Conservation (phyloP, 495 filamentous ascomycete species). For the Pyronema domesticum region DNA sequence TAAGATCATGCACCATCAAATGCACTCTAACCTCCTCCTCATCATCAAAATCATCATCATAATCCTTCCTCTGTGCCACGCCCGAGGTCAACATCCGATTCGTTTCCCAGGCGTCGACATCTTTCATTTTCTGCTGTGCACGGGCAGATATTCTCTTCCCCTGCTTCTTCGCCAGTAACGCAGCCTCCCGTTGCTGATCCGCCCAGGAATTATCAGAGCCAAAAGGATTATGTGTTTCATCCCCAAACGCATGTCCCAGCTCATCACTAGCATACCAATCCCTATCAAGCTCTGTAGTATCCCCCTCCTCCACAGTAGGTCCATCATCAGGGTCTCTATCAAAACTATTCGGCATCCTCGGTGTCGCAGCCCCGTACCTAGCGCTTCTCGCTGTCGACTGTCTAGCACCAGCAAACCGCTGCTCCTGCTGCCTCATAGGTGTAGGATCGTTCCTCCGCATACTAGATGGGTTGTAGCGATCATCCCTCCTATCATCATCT, state of each 20-base stretch:
- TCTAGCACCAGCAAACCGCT: slow-evolving; percentile 18
- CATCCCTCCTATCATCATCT: slow-evolving; percentile 8
- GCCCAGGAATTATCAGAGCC: slow-evolving; percentile 48
- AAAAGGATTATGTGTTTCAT: slow-evolving; percentile 55
- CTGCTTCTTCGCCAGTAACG: slow-evolving; percentile 54
- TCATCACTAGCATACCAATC: slow-evolving; percentile 79
- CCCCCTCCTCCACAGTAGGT: slow-evolving; percentile 18
- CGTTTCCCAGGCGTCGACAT: slow-evolving; percentile 93
- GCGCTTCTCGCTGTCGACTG: slow-evolving; percentile 21
- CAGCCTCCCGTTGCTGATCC: slow-evolving; percentile 54
- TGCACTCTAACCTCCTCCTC: slow-evolving; percentile 82
- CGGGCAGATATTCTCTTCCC: slow-evolving; percentile 51
- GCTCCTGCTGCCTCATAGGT: slow-evolving; percentile 11
- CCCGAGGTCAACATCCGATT: slow-evolving; percentile 96
- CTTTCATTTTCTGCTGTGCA: slow-evolving; percentile 69
- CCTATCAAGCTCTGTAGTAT: slow-evolving; percentile 53
- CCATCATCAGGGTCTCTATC: slow-evolving; percentile 17
- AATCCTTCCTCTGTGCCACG: slow-evolving; percentile 75
- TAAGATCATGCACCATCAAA: slow-evolving; percentile 81
- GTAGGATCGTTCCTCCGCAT: slow-evolving; percentile 22
- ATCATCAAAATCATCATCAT: slow-evolving; percentile 68
- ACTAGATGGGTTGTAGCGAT: slow-evolving; percentile 18
- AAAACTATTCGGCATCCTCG: slow-evolving; percentile 18
- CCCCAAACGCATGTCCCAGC: slow-evolving; percentile 57
- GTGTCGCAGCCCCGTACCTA: slow-evolving; percentile 15